Evolutionary conservation across 1,284 basidiomycete species (phyloP), one percentile per base, ranked within the genome.

Genomic region (Cutaneotrichosporon mucoides): DNA sequence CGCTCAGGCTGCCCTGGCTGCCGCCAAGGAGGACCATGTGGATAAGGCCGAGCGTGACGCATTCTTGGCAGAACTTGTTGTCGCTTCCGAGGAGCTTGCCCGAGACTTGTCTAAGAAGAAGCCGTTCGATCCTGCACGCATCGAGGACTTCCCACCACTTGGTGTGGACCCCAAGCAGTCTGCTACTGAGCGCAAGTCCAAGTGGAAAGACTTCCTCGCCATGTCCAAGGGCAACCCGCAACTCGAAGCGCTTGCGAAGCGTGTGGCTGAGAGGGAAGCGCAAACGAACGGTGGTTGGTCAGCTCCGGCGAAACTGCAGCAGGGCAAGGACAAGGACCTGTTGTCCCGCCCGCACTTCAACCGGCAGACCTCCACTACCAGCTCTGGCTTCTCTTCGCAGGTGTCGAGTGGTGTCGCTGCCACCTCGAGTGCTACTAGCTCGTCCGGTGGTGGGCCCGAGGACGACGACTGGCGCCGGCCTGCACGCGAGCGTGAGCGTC

Each of bases 51-150:
- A 75, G 48, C 68, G 75, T 8, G 78, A 79, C 55, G 73, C 71
- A 2, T 62, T 78, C 7, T 79, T 89, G 62, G 82, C 84, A 10
- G 87, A 86, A 7, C 83, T 93, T 37, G 90, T 90, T 4, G 82
- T 82, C 52, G 90, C 88, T 1, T 89, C 88, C 5, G 89, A 94
- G 73, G 82, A 85, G 7, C 82, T 94, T 36, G 92, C 89, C 12
- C 83, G 91, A 61, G 89, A 93, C 78, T 84, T 94, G 36, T 75
- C 72, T 40, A 75, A 75, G 55, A 66, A 67, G 49, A 69, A 63
- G 53, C 65, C 61, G 24, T 64, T 72, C 46, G 70, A 72, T 53
- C 56, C 67, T 8, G 66, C 59, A 12, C 61, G 67, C 16, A 57
- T 66, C 16, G 69, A 71, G 55, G 73, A 77, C 47, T 79, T 79